Evolutionary conservation across 768 basidiomycete species (phyloP).

Genomic region (Mycena vitilis): DNA sequence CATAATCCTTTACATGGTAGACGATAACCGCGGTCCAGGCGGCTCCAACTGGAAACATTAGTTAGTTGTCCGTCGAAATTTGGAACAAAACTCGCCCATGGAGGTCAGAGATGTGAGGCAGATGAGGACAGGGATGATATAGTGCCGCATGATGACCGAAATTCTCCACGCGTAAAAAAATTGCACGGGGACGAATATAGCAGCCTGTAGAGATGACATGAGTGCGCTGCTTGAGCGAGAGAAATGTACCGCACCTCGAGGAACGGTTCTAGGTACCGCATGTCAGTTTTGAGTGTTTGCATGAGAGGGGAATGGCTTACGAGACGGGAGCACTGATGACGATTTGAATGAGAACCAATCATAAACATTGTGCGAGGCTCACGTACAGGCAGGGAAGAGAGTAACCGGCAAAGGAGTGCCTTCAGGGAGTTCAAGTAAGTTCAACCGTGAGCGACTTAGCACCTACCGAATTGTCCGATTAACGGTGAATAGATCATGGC

Average conservation of each 20-base stretch:
- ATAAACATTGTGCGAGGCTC: background rate
- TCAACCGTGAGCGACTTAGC: background rate
- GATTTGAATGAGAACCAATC: background rate
- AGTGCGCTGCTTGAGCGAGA: too few relatives aligned
- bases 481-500: background rate
- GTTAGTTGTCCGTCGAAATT: too few relatives aligned
- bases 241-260: background rate
- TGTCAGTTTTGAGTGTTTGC: background rate
- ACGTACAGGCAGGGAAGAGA: background rate
- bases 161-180: slow-evolving; percentile 1
- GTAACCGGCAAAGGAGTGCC: background rate
- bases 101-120: background rate
- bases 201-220: background rate
- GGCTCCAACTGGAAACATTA: background rate
- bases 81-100: background rate
- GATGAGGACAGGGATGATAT: background rate
- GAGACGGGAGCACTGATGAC: background rate
- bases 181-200: background rate
- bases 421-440: background rate
- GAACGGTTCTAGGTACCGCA: background rate
- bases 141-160: background rate
- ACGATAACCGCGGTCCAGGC: background rate
- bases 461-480: background rate
- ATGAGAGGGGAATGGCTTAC: background rate
- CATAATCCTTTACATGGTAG: background rate